Percentiles rank a stretch among this genome's conserved stretches.
These are phyloP conservation scores for Rubia peregrina DNA, from an alignment of 305 asterid species.

Conservation along the genomic window DNA sequence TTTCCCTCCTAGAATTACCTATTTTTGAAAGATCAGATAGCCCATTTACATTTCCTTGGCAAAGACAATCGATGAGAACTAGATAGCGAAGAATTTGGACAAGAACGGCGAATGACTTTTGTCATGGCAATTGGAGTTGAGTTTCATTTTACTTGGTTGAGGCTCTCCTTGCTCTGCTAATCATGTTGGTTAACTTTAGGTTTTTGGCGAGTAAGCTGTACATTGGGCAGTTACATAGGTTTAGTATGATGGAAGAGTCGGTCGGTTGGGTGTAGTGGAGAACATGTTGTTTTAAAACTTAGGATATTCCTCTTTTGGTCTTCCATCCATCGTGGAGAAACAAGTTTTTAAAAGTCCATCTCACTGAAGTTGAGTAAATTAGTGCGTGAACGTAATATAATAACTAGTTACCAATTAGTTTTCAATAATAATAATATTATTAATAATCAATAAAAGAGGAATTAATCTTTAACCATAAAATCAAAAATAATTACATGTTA, in stretches of 20 bases:
- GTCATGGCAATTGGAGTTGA: conserved; percentile 18
- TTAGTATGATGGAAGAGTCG: background rate
- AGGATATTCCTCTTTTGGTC: conserved; percentile 2
- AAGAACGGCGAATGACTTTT: background rate
- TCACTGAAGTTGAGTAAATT: background rate
- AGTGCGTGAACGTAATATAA: too few relatives aligned
- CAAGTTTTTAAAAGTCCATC: conserved; percentile 11
- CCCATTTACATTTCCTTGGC: conserved; percentile 78
- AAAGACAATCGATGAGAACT: conserved; percentile 85
- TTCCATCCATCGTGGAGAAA: background rate
- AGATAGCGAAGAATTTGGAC: conserved; percentile 3
- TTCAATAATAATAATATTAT: too few relatives aligned
- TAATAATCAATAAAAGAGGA: too few relatives aligned
- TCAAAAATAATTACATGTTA: too few relatives aligned
- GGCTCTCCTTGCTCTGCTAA: background rate
- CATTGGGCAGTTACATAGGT: too few relatives aligned
- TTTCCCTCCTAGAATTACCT: too few relatives aligned
- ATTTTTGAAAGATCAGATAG: conserved; percentile 53
- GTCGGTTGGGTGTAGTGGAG: conserved; percentile 10
- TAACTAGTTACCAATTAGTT: too few relatives aligned
- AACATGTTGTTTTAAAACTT: conserved; percentile 2
- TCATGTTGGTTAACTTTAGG: background rate
- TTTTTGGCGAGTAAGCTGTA: background rate
- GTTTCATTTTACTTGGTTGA: conserved; percentile 19
- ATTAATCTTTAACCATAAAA: too few relatives aligned